phyloP scores from a whole-genome alignment of 1,139 yeast genomes.

The Suhomyces wounanorum region DNA sequence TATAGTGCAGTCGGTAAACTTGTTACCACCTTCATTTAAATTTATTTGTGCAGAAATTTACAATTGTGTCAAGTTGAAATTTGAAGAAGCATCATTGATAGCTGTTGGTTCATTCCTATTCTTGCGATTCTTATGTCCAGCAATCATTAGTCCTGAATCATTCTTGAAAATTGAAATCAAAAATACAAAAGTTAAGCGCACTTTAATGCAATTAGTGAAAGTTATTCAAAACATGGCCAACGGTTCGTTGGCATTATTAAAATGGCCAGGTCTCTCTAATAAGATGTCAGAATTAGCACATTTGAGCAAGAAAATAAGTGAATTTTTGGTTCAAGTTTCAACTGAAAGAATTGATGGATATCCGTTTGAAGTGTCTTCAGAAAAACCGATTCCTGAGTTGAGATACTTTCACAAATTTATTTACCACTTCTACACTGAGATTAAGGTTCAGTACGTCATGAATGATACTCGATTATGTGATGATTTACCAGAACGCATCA shows the following conservation, averaged over 20 bases:
- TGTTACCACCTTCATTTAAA: conserved; percentile 72
- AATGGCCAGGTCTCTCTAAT: conserved; percentile 57
- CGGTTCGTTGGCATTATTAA: conserved; percentile 60
- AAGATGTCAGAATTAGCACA: conserved; percentile 44
- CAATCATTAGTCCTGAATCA: conserved; percentile 86
- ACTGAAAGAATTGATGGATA: conserved; percentile 21
- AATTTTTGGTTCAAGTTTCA: conserved; percentile 39
- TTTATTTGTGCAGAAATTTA: conserved; percentile 75
- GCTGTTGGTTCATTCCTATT: conserved; percentile 91
- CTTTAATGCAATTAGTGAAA: conserved; percentile 80
- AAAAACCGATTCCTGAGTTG: conserved; percentile 47
- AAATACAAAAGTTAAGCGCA: conserved; percentile 59
- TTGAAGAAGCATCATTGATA: conserved; percentile 65
- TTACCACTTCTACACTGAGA: conserved; percentile 59
- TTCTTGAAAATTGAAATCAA: conserved; percentile 50
- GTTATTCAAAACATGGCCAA: conserved; percentile 88
- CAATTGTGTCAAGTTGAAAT: conserved; percentile 60
- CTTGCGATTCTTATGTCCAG: conserved; percentile 85
- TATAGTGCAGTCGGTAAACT: conserved; percentile 56
- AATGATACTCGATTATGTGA: conserved; percentile 25
- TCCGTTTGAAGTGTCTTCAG: conserved; percentile 29
- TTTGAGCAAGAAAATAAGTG: conserved; percentile 47
- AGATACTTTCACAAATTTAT: conserved; percentile 66
- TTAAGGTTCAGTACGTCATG: conserved; percentile 45
- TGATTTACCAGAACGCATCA: conserved; percentile 29